Conservation (phyloP, 345 rosid species). For the Salix viminalis region DNA sequence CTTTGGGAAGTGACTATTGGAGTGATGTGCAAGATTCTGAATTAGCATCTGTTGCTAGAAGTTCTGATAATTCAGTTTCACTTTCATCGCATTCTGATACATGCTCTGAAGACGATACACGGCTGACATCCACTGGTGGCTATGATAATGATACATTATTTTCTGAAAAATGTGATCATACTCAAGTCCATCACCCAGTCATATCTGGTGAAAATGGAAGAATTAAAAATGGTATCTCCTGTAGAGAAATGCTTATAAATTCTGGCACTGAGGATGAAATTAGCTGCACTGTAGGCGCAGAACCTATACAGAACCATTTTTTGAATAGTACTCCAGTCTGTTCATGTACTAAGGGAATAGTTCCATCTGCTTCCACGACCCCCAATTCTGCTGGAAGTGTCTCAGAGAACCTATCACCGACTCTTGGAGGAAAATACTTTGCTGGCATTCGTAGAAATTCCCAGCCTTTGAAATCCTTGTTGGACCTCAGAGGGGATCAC, state of each 20-base stretch:
- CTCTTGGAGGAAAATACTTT: slow-evolving; percentile 7
- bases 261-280: neutral
- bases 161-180: neutral
- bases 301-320: slow-evolving; percentile 13
- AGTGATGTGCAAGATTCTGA: slow-evolving; percentile 1
- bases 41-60: neutral
- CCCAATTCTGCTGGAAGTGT: neutral
- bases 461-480: slow-evolving; percentile 15
- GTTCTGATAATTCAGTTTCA: slow-evolving; percentile 4
- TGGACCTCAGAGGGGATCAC: slow-evolving; percentile 29
- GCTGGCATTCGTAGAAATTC: slow-evolving; percentile 7
- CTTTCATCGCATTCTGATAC: slow-evolving; percentile 7
- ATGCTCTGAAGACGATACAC: slow-evolving; percentile 9
- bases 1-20: slow-evolving; percentile 26
- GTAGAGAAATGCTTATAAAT: neutral
- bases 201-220: slow-evolving; percentile 3
- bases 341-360: slow-evolving; percentile 5
- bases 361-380: neutral
- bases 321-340: slow-evolving; percentile 1
- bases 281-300: slow-evolving; percentile 3
- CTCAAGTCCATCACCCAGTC: neutral
- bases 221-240: slow-evolving; percentile 7
- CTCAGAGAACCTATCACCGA: slow-evolving; percentile 3
- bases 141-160: neutral
- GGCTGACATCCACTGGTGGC: slow-evolving; percentile 2